phyloP scores from a whole-genome alignment of 306 rosid species.

The Begonia fuchsioides region DNA sequence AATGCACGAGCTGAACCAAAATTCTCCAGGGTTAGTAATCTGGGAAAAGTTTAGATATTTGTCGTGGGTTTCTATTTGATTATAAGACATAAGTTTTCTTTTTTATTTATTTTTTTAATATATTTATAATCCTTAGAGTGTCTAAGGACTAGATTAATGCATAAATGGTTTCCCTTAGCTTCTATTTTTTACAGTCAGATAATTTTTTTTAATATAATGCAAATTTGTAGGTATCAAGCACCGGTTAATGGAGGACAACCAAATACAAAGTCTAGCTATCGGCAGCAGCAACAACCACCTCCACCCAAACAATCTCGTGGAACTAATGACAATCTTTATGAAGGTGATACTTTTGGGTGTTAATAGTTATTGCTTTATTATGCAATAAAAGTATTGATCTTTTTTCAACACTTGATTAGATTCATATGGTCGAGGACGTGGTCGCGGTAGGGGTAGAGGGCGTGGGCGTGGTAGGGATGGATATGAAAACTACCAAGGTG shows the following conservation, averaged over 20 bases:
- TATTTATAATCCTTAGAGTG: neutral
- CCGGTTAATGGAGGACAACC: conserved; percentile 44
- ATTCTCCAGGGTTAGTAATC: conserved; percentile 67
- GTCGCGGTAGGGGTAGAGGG: conserved; percentile 87
- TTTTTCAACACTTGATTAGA: conserved; percentile 23
- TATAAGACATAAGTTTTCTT: neutral
- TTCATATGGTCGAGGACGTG: conserved; percentile 72
- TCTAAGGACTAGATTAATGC: neutral
- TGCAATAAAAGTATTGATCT: conserved; percentile 2
- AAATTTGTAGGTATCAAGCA: conserved; percentile 51
- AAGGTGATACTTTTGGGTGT: conserved; percentile 30
- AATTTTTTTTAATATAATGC: conserved; percentile 4
- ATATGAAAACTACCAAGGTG: conserved; percentile 39
- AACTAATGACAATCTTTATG: conserved; percentile 57
- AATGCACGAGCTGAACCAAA: conserved; percentile 48
- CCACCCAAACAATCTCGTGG: conserved; percentile 44
- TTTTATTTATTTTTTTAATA: neutral
- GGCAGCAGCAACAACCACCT: conserved; percentile 44
- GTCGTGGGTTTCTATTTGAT: too few relatives aligned
- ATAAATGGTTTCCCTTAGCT: too few relatives aligned
- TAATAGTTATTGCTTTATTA: too few relatives aligned
- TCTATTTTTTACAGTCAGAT: conserved; percentile 1
- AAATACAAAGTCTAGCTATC: conserved; percentile 52
- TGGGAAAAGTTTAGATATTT: conserved; percentile 1
- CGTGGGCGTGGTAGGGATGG: conserved; percentile 80